A percentile compares a stretch with the other conserved stretches of the same genome.
These are phyloP conservation scores for Ceratorhiza oryzae-sativae DNA, from an alignment of 1,284 basidiomycete genomes.

Conservation along the genomic window DNA sequence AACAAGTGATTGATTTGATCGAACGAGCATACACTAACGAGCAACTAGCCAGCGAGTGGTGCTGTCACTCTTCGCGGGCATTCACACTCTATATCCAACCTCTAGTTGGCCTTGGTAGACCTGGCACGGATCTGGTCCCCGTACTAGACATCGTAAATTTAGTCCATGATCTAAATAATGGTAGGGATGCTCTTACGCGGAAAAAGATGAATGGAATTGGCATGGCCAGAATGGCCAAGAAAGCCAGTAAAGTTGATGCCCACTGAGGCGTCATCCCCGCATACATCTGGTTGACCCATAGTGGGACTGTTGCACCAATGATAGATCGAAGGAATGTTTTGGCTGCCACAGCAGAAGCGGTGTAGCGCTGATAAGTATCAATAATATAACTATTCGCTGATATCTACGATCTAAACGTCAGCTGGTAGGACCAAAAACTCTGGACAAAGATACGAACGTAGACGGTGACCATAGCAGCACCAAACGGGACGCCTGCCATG, in stretches of 20 bases:
- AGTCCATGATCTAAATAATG: not conserved
- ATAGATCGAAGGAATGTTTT: constrained; percentile 57
- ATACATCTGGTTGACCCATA: constrained; percentile 47
- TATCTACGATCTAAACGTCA: constrained; percentile 33
- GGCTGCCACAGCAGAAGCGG: constrained; percentile 55
- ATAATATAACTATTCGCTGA: constrained; percentile 44
- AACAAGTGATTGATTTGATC: not conserved
- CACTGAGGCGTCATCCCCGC: constrained; percentile 39
- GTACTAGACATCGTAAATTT: not conserved
- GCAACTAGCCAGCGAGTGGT: not conserved
- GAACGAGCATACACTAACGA: not conserved
- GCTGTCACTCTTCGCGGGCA: not conserved
- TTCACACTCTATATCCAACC: not conserved
- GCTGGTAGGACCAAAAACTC: not conserved
- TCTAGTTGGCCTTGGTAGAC: constrained; percentile 30
- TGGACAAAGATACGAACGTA: constrained; percentile 31
- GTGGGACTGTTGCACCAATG: constrained; percentile 51
- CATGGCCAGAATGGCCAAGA: constrained; percentile 35
- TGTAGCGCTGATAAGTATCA: constrained; percentile 45
- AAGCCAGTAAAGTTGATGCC: constrained; percentile 41
- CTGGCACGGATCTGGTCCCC: constrained; percentile 28
- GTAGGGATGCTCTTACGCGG: not conserved
- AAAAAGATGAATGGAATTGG: constrained; percentile 35
- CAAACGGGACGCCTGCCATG: constrained; percentile 34
- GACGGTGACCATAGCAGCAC: constrained; percentile 27